phyloP scores from a whole-genome alignment of 1,284 basidiomycete species.

The Papiliotrema fonsecae region DNA sequence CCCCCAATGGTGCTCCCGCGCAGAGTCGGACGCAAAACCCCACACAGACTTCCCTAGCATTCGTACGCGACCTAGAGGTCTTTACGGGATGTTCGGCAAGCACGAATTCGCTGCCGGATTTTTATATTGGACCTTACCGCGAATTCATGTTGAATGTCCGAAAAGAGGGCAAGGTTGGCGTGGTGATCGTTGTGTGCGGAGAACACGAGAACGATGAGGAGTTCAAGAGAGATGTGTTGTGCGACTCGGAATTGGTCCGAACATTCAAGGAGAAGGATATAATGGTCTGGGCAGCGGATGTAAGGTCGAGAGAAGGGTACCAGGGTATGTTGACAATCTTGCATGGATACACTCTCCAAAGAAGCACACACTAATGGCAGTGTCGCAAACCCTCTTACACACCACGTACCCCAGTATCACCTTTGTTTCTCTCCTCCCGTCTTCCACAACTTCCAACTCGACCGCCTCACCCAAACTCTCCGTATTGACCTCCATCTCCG shows the following conservation, averaged over 20 bases:
- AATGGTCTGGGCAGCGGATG: constrained; percentile 78
- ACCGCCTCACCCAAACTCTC: constrained; percentile 58
- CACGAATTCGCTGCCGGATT: constrained; percentile 60
- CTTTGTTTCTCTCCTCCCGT: constrained; percentile 79
- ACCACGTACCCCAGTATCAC: constrained; percentile 90
- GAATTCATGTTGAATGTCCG: constrained; percentile 67
- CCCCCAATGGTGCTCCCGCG: constrained; percentile 23
- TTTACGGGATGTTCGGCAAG: constrained; percentile 30
- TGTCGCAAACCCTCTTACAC: constrained; percentile 74
- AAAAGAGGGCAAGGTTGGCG: constrained; percentile 66
- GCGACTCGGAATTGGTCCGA: constrained; percentile 64
- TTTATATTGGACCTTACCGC: constrained; percentile 77
- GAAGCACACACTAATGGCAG: constrained; percentile 48
- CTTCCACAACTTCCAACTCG: constrained; percentile 23
- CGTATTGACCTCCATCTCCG: constrained; percentile 76
- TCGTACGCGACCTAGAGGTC: constrained; percentile 39
- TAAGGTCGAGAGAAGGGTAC: constrained; percentile 74
- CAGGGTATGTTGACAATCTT: constrained; percentile 57
- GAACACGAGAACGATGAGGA: constrained; percentile 84
- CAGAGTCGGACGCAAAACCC: constrained; percentile 28
- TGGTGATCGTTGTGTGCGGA: constrained; percentile 77
- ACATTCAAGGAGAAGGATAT: constrained; percentile 65
- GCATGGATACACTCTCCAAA: neutral
- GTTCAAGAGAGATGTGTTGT: constrained; percentile 81
- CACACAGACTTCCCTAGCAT: constrained; percentile 26